phyloP scores from a whole-genome alignment of 768 basidiomycete species.

The Clitopilus passeckerianus region DNA sequence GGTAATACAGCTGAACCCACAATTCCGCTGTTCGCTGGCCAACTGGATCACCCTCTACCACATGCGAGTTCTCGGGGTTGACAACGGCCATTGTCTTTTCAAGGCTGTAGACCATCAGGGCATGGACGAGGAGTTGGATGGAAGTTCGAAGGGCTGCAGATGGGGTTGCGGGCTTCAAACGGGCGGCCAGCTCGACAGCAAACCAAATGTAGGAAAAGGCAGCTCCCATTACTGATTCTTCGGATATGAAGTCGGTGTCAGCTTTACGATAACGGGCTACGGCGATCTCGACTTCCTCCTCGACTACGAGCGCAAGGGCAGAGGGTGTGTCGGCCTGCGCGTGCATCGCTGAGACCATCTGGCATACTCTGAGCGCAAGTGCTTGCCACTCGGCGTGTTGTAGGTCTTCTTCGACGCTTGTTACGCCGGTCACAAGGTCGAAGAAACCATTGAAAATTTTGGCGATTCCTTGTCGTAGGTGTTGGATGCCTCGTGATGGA shows the following conservation, averaged over 20 bases:
- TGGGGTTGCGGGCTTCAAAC: conserved; percentile 21
- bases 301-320: conserved; percentile 24
- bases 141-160: conserved; percentile 19
- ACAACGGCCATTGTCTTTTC: conserved; percentile 38
- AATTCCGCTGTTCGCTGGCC: conserved; percentile 49
- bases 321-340: neutral
- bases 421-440: conserved; percentile 30
- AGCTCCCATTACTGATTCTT: conserved; percentile 26
- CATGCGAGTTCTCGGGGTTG: conserved; percentile 16
- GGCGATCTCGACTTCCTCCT: conserved; percentile 31
- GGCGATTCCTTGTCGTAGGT: conserved; percentile 42
- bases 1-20: conserved; percentile 72
- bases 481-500: conserved; percentile 32
- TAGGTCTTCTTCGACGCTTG: conserved; percentile 20
- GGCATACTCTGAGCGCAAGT: conserved; percentile 33
- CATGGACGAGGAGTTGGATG: conserved; percentile 35
- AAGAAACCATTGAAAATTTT: conserved; percentile 39
- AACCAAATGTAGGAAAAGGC: conserved; percentile 58
- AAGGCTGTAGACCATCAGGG: conserved; percentile 52
- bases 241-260: conserved; percentile 15
- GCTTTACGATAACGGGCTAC: conserved; percentile 32
- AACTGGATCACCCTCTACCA: conserved; percentile 30
- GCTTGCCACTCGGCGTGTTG: conserved; percentile 32
- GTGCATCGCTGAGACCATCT: conserved; percentile 42
- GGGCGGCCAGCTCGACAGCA: conserved; percentile 48